A percentile compares a stretch with the other conserved stretches of the same genome.
Conservation (phyloP, 208 protist species). For the Wallacemonas sp. region DNA sequence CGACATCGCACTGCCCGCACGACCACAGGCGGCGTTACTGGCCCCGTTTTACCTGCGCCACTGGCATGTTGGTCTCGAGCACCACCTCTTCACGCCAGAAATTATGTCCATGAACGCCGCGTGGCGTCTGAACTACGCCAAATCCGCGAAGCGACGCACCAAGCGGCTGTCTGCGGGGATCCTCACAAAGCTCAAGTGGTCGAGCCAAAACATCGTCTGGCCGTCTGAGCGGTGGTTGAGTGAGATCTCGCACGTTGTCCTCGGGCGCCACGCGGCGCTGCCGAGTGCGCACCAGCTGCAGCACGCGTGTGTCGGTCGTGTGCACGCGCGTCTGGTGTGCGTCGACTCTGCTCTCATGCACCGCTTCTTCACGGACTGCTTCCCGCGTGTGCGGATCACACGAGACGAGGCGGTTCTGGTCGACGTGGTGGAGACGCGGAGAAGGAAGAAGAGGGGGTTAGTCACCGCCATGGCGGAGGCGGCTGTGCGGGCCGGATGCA, state of each 20-base stretch:
- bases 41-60: conserved; percentile 45
- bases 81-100: conserved; percentile 7
- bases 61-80: conserved; percentile 13
- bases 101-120: not conserved
- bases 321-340: conserved; percentile 72
- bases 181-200: not conserved
- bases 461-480: not conserved
- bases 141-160: not conserved
- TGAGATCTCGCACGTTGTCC: conserved; percentile 57
- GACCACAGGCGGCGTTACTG: conserved; percentile 46
- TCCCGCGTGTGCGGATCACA: not conserved
- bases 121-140: not conserved
- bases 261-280: conserved; percentile 64
- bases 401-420: not conserved
- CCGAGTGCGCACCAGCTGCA: conserved; percentile 36
- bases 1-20: conserved; percentile 47
- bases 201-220: not conserved
- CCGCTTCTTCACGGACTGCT: conserved; percentile 29
- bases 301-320: conserved; percentile 61
- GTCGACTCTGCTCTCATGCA: conserved; percentile 30
- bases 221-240: conserved; percentile 48
- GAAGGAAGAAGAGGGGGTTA: not conserved
- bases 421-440: not conserved
- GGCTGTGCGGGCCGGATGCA: not conserved
- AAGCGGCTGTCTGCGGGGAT: not conserved